phyloP scores from a whole-genome alignment of 805 yeast genomes.

The Metschnikowia proteae region DNA sequence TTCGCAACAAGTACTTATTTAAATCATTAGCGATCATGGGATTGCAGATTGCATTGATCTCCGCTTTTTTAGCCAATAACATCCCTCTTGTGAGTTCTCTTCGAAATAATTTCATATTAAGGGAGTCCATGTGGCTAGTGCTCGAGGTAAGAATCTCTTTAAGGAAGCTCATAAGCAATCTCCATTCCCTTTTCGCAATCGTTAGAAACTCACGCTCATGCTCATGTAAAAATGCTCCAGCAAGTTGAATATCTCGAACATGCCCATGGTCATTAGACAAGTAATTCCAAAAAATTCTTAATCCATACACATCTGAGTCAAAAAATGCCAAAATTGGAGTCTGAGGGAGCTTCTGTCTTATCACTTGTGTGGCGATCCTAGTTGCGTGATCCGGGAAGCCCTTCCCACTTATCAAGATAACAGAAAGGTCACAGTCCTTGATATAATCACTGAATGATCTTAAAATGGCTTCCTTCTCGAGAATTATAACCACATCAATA shows the following conservation, averaged over 20 bases:
- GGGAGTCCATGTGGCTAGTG: neutral
- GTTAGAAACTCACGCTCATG: conserved; percentile 13
- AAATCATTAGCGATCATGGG: conserved; percentile 7
- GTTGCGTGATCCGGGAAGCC: conserved; percentile 18
- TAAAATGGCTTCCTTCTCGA: conserved; percentile 43
- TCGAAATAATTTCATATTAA: conserved; percentile 13
- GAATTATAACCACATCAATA: conserved; percentile 20
- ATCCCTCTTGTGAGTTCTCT: conserved; percentile 54
- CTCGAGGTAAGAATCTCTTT: conserved; percentile 2
- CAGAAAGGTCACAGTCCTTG: neutral
- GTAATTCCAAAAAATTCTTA: conserved; percentile 16
- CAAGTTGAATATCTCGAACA: conserved; percentile 4
- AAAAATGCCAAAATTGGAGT: conserved; percentile 13
- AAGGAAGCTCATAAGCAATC: conserved; percentile 10
- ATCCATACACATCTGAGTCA: conserved; percentile 19
- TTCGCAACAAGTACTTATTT: conserved; percentile 14
- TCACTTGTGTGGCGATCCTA: conserved; percentile 8
- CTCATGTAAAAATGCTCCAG: conserved; percentile 17
- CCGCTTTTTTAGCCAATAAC: conserved; percentile 50
- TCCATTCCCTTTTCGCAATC: conserved; percentile 14
- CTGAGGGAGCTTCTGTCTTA: conserved; percentile 1
- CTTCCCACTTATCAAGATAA: conserved; percentile 15
- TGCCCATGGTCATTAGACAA: conserved; percentile 4
- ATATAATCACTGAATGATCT: conserved; percentile 28
- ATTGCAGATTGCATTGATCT: conserved; percentile 46